A percentile compares a stretch with the other conserved stretches of the same genome.
phyloP scores from a whole-genome alignment of 2,329 filamentous ascomycete species.

The Aureobasidium namibiae region DNA sequence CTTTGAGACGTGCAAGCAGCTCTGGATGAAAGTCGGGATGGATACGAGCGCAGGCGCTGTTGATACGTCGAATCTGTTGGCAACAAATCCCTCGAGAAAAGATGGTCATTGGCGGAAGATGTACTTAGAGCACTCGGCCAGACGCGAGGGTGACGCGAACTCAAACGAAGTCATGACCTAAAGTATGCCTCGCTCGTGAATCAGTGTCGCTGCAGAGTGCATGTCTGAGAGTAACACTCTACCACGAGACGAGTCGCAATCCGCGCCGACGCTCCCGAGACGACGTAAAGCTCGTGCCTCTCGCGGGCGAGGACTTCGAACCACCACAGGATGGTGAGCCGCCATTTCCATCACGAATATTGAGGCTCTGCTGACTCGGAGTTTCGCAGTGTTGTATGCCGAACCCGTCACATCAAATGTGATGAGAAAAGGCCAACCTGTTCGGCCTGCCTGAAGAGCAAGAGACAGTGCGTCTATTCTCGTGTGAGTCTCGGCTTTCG shows the following conservation, averaged over 20 bases:
- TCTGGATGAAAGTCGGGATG: too few relatives aligned
- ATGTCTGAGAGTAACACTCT: background rate
- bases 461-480: slow-evolving; percentile 32
- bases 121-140: too few relatives aligned
- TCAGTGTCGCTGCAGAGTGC: background rate
- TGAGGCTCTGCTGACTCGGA: background rate
- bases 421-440: slow-evolving; percentile 36
- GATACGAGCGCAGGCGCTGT: too few relatives aligned
- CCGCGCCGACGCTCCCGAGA: background rate
- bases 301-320: slow-evolving; percentile 1
- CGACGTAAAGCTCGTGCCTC: slow-evolving; percentile 8
- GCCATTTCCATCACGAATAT: background rate
- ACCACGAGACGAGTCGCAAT: slow-evolving; percentile 2
- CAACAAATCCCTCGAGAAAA: too few relatives aligned
- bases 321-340: slow-evolving; percentile 6
- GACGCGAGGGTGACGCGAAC: too few relatives aligned
- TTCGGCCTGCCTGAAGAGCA: slow-evolving; percentile 32
- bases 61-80: too few relatives aligned
- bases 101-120: too few relatives aligned
- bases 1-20: too few relatives aligned
- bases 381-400: slow-evolving; percentile 33
- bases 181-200: background rate
- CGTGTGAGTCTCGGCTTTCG: background rate
- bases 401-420: slow-evolving; percentile 41
- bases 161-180: too few relatives aligned